A percentile compares a stretch with the other conserved stretches of the same genome.
Conservation (phyloP, 2,329 filamentous ascomycete species). For the Westerdykella aurantiaca region DNA sequence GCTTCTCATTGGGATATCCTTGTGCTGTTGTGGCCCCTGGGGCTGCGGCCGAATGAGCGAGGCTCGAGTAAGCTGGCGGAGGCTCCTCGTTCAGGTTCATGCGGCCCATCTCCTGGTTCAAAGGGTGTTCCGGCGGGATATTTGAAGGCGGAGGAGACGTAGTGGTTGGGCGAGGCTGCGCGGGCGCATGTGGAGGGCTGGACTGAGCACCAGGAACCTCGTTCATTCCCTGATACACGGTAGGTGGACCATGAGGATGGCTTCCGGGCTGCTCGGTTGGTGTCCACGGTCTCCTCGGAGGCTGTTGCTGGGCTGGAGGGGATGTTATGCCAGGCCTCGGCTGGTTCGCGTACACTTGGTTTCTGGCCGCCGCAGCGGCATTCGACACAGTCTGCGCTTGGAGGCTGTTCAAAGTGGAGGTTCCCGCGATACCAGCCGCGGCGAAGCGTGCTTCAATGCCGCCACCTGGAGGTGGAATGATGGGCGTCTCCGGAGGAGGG, state of each 20-base stretch:
- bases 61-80: slow-evolving; percentile 90
- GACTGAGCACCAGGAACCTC: slow-evolving; percentile 48
- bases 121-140: slow-evolving; percentile 50
- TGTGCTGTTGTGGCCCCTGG: slow-evolving; percentile 45
- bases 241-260: slow-evolving; percentile 82
- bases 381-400: slow-evolving; percentile 71
- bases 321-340: slow-evolving; percentile 46
- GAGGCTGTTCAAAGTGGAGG: slow-evolving; percentile 72
- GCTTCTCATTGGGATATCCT: slow-evolving; percentile 74
- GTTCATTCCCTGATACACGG: slow-evolving; percentile 81
- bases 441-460: slow-evolving; percentile 90
- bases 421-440: slow-evolving; percentile 81
- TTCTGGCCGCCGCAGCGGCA: slow-evolving; percentile 72
- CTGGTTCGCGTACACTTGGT: slow-evolving; percentile 63
- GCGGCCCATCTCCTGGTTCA: slow-evolving; percentile 81
- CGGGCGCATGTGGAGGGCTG: slow-evolving; percentile 37
- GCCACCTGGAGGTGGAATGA: slow-evolving; percentile 67
- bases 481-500: slow-evolving; percentile 87
- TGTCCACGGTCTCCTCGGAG: slow-evolving; percentile 72
- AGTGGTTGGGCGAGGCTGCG: slow-evolving; percentile 19
- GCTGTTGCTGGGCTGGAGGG: slow-evolving; percentile 38
- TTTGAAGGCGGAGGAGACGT: slow-evolving; percentile 26
- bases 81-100: slow-evolving; percentile 76
- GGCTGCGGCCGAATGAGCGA: slow-evolving; percentile 39
- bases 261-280: slow-evolving; percentile 85